Base-by-base conservation (phyloP, 805 yeast species). In the Candida insectorum region DNA sequence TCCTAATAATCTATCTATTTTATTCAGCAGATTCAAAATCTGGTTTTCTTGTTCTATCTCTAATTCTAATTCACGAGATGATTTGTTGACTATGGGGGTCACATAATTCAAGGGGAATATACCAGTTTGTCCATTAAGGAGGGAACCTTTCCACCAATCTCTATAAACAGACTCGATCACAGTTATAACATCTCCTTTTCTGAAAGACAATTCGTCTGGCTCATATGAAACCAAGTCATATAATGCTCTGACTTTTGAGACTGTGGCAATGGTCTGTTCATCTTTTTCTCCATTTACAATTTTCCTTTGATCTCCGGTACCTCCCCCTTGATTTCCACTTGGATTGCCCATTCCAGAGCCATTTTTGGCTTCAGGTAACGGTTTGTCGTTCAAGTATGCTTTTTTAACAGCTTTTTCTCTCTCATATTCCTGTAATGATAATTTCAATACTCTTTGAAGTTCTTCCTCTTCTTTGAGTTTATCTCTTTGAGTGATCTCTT, bases 131-230 rank as follows among this genome's bases (percentile, higher is more conserved):
- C 96, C 96, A 34, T 75, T 71, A 4, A 71, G 55, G 32, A 91
- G 60, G 5, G 91, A 76, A 11, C 98, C 98, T 45, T 86, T 73
- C 82, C 96, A 85, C 98, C 98, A 91, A 52, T 91, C 97, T 41
- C 85, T 72, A 55, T 88, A 89, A 5, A 85, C 95, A 11, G 82
- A 72, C 48, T 89, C 97, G 22, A 89, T 68, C 1, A 93, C 95
- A 1, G 82, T 81, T 30, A 91, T 89, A 10, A 86, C 68, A 52
- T 91, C 97, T 25, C 96, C 97, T 49, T 80, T 80, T 31, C 79
- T 69, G 60, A 93, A 91, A 2, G 95, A 79, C 27, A 91, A 69
- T 45, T 93, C 97, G 41, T 89, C 96, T 2, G 81, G 81, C 49
- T 88, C 97, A 27, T 75, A 69, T 2, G 94, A 77, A 4, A 73